Evolutionary conservation across 148 eudicot genomes (phyloP).

Genomic region (Rhododendron simsii): DNA sequence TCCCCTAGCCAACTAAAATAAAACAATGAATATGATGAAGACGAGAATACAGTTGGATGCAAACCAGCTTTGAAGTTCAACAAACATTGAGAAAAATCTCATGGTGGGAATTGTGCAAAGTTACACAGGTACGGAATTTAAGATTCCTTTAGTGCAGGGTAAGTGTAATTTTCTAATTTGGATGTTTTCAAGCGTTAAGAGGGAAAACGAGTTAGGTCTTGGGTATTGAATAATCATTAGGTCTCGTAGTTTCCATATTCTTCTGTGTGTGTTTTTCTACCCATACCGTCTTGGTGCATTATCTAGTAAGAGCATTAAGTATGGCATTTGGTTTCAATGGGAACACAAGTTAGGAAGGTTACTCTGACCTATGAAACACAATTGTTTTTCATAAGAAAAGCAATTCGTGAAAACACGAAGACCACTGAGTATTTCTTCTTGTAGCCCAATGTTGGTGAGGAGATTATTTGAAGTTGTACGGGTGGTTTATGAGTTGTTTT

Average conservation of each 20-base stretch:
- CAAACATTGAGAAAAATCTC: background rate
- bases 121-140: background rate
- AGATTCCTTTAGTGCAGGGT: background rate
- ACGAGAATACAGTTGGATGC: background rate
- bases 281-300: background rate
- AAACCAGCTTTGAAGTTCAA: background rate
- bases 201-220: background rate
- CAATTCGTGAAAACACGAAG: background rate
- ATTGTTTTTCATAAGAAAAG: background rate
- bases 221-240: background rate
- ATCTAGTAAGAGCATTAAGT: background rate
- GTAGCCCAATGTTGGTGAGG: background rate
- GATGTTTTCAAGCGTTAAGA: background rate
- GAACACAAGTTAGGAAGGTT: background rate
- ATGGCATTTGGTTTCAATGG: background rate
- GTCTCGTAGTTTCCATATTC: background rate
- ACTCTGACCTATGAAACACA: background rate
- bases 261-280: background rate
- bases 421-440: background rate
- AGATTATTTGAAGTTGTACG: background rate
- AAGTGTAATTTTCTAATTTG: background rate
- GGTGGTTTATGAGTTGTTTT: background rate
- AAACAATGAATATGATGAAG: background rate
- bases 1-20: background rate
- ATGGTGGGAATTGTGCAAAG: background rate